A percentile compares a stretch with the other conserved stretches of the same genome.
phyloP scores from a whole-genome alignment of 2,329 filamentous ascomycete species.

The Trichoderma semiorbis region DNA sequence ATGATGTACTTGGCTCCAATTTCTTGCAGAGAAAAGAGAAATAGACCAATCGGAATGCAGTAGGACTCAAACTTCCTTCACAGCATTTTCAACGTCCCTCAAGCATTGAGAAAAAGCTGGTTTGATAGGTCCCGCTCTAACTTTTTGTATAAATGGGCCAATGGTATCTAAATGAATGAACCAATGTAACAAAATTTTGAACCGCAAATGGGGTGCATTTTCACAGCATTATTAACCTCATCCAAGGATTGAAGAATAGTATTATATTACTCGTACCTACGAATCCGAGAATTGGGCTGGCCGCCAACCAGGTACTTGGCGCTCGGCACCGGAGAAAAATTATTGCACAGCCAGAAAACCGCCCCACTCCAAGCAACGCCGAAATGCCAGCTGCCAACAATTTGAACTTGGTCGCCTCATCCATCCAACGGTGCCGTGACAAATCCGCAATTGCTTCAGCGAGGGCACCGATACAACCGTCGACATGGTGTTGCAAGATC shows the following conservation, averaged over 20 bases:
- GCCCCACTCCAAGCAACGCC: constrained; percentile 9
- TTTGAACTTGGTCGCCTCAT: constrained; percentile 4
- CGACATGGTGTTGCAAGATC: constrained; percentile 95
- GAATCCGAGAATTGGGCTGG: too few species aligned
- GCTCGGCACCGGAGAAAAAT: constrained; percentile 16
- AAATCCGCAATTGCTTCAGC: not conserved
- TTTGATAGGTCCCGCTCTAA: too few species aligned
- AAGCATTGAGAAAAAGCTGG: too few species aligned
- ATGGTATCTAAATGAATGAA: too few species aligned
- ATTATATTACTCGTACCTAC: not conserved
- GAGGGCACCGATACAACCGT: not conserved
- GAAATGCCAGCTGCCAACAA: constrained; percentile 19
- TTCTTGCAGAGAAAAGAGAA: not conserved
- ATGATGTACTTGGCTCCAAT: not conserved
- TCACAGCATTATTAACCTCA: not conserved
- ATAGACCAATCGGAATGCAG: not conserved
- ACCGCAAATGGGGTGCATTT: too few species aligned
- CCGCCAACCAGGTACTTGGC: not conserved
- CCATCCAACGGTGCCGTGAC: not conserved
- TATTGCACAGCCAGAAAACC: not conserved
- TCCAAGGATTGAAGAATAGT: not conserved
- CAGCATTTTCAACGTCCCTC: too few species aligned
- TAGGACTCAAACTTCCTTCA: not conserved
- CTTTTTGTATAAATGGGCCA: too few species aligned
- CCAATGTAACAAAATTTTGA: too few species aligned